Percentiles rank a stretch among this genome's conserved stretches.
Evolutionary conservation across 768 basidiomycete genomes (phyloP).

Genomic region (Lenzites betulinus): DNA sequence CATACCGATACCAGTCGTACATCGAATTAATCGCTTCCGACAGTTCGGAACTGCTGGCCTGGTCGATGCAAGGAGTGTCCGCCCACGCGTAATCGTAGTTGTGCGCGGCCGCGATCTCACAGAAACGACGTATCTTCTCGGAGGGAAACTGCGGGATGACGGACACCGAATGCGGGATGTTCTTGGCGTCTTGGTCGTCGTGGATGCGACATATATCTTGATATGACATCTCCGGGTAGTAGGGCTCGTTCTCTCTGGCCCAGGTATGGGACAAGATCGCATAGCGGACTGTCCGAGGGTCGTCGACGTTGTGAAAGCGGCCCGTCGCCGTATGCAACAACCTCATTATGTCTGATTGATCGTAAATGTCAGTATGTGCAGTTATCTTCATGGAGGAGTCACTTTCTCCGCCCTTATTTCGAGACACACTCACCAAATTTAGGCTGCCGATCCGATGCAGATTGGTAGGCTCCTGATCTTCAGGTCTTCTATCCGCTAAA

Average conservation of each 20-base stretch:
- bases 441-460: no score
- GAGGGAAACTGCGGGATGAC: background rate
- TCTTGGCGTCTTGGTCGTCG: background rate
- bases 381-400: no score
- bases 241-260: background rate
- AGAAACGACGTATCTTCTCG: constrained; percentile 9
- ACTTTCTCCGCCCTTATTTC: no score
- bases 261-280: constrained; percentile 17
- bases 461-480: no score
- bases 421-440: no score
- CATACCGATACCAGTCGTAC: constrained; percentile 17
- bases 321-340: constrained; percentile 9
- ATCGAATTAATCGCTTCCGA: constrained; percentile 19
- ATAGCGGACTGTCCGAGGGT: constrained; percentile 7
- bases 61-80: constrained; percentile 15
- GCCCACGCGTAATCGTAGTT: constrained; percentile 9
- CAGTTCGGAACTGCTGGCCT: constrained; percentile 15
- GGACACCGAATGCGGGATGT: background rate
- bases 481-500: no score
- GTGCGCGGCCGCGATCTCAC: constrained; percentile 5
- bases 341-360: background rate
- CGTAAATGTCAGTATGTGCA: no score
- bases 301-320: constrained; percentile 2
- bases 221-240: constrained; percentile 6
- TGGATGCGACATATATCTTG: constrained; percentile 5